Evolutionary conservation across 78 protist genomes (phyloP).

Genomic region (Salpingoeca rosetta): DNA sequence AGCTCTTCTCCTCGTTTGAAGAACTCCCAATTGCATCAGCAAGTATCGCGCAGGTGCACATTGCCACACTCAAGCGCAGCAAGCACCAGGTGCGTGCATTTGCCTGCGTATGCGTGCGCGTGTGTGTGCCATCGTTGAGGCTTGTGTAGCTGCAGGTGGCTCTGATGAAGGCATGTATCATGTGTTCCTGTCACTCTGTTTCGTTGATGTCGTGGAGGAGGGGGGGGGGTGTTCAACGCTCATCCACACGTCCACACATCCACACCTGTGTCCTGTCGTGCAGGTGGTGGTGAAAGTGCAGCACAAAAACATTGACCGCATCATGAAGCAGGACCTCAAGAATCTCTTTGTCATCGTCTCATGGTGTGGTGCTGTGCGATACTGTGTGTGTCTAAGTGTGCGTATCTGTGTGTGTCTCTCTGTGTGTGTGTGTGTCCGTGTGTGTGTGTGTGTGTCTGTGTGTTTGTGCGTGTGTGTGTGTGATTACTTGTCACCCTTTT

Average conservation of each 20-base stretch:
- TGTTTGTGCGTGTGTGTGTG: no score
- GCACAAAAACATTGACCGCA: not conserved
- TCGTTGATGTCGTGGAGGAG: no score
- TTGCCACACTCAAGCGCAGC: slow-evolving; percentile 8
- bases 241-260: not conserved
- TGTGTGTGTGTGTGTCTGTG: no score
- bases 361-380: not conserved
- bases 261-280: not conserved
- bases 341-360: not conserved
- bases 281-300: slow-evolving; percentile 11
- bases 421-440: no score
- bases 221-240: not conserved
- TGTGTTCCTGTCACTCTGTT: no score
- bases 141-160: no score
- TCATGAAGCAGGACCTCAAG: slow-evolving; percentile 5
- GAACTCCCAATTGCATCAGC: slow-evolving; percentile 36
- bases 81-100: not conserved
- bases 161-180: no score
- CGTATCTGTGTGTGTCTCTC: no score
- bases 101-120: not conserved
- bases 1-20: slow-evolving; percentile 16
- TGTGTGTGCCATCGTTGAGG: not conserved
- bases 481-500: no score
- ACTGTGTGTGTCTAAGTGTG: no score
- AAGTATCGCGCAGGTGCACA: slow-evolving; percentile 51